phyloP scores from a whole-genome alignment of 768 basidiomycete species.

The Trametes cingulata region DNA sequence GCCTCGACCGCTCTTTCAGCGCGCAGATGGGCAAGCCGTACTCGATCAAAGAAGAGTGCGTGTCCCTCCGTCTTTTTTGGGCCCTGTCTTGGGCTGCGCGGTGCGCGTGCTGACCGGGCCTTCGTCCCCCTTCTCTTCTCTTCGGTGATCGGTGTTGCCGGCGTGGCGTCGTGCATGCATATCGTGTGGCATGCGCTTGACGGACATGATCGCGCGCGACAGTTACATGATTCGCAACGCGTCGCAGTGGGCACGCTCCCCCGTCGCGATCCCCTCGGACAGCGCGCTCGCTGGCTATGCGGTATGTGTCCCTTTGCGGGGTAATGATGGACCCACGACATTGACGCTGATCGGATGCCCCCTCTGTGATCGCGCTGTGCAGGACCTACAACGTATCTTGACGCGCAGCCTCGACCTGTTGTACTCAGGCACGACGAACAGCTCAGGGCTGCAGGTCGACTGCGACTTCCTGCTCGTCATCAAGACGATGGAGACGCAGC shows the following conservation, averaged over 20 bases:
- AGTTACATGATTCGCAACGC: constrained; percentile 89
- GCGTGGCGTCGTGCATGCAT: not conserved
- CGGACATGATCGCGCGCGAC: constrained; percentile 15
- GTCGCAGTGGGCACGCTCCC: constrained; percentile 68
- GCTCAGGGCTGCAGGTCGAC: constrained; percentile 81
- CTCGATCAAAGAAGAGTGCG: constrained; percentile 90
- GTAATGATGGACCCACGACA: not conserved
- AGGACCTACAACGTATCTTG: constrained; percentile 88
- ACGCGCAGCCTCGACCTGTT: constrained; percentile 88
- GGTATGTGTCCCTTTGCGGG: constrained; percentile 44
- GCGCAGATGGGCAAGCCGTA: constrained; percentile 98
- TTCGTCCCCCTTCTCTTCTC: constrained; percentile 7
- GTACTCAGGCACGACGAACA: constrained; percentile 77
- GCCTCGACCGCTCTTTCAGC: constrained; percentile 84
- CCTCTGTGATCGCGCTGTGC: constrained; percentile 13
- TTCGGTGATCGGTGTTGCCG: constrained; percentile 18
- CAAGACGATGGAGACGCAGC: constrained; percentile 81
- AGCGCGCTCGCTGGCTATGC: constrained; percentile 72
- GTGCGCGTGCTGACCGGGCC: constrained; percentile 12
- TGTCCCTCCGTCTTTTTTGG: constrained; percentile 20
- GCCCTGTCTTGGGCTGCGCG: not conserved
- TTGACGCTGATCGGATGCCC: not conserved
- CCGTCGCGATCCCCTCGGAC: constrained; percentile 66
- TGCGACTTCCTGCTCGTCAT: constrained; percentile 85
- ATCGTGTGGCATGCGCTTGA: constrained; percentile 1